Percentiles rank a stretch among this genome's conserved stretches.
Conservation (phyloP, 2,329 filamentous ascomycete species). For the Cercospora citrullina region DNA sequence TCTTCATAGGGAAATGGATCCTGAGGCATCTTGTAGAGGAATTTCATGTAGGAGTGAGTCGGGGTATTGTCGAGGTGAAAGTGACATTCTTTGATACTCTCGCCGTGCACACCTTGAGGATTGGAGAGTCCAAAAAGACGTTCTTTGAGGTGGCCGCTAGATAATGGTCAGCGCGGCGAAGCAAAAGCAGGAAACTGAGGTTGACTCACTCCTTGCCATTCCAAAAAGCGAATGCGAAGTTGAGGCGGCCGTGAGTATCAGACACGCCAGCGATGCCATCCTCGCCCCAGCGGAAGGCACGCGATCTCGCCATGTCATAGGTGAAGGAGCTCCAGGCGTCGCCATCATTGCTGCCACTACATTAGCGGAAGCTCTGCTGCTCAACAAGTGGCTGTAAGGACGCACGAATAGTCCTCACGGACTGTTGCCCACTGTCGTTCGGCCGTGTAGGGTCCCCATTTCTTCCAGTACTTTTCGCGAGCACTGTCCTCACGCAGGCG, state of each 20-base stretch:
- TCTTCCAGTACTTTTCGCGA: slow-evolving; percentile 92
- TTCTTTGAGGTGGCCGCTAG: slow-evolving; percentile 88
- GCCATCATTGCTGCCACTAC: slow-evolving; percentile 65
- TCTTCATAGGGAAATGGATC: slow-evolving; percentile 88
- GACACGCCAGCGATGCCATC: slow-evolving; percentile 94
- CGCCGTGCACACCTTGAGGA: slow-evolving; percentile 94
- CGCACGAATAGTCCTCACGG: slow-evolving; percentile 72
- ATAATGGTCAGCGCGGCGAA: slow-evolving; percentile 43
- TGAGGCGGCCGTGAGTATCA: slow-evolving; percentile 88
- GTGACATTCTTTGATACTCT: slow-evolving; percentile 94
- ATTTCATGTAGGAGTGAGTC: slow-evolving; percentile 97
- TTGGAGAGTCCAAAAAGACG: slow-evolving; percentile 93
- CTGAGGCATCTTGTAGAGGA: slow-evolving; percentile 96
- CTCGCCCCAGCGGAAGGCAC: slow-evolving; percentile 92
- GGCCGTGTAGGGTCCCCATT: slow-evolving; percentile 91
- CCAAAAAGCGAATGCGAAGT: slow-evolving; percentile 96
- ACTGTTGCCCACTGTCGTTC: slow-evolving; percentile 94
- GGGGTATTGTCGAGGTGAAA: slow-evolving; percentile 96
- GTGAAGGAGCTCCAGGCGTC: slow-evolving; percentile 98
- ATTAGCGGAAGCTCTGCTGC: slow-evolving; percentile 7
- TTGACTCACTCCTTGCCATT: slow-evolving; percentile 82
- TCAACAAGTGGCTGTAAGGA: slow-evolving; percentile 20
- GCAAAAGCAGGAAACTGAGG: not conserved
- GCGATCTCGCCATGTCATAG: slow-evolving; percentile 84
- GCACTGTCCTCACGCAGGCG: slow-evolving; percentile 83